Evolutionary conservation across 768 basidiomycete species (phyloP), one percentile per base, ranked within the genome.

Genomic region (Russula sp.): DNA sequence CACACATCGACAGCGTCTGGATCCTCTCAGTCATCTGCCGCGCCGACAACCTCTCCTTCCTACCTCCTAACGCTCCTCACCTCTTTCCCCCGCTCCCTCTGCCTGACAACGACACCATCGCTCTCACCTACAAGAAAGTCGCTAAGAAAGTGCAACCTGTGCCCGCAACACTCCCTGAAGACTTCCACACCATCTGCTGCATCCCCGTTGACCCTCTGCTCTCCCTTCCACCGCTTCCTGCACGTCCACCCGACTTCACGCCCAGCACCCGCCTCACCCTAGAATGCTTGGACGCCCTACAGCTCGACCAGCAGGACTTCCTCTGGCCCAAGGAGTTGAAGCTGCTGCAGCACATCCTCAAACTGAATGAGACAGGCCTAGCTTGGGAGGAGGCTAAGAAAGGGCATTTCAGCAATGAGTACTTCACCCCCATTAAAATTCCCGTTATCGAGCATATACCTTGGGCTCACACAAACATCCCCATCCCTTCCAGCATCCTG

Each of bases 391-490:
- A 27, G 22, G 22, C 22, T 1, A 2, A 27, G 22, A 27, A 27
- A 27, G 22, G 22, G 2, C 22, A 2, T 1, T 27, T 27, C 22
- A 27, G 22, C 22, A 2, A 27, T 27, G 22, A 27, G 22, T 27
- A 27, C 22, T 27, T 27, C 22, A 27, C 22, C 22, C 35, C 35
- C 1, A 3, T 37, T 4, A 37, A 37, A 37, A 37, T 37, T 5
- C 64, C 0, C 74, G 62, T 0, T 75, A 80, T 48, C 13, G 27
- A 77, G 78, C 0, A 81, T 75, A 77, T 59, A 48, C 76, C 72
- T 2, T 27, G 22, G 22, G 22, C 22, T 27, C 22, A 27, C 22
- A 27, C 1, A 27, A 27, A 27, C 2, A 44, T 66, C n/a, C 68
- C 65, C 7, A 62, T 70, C n/a, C 66, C 66, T 16, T 9, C 55